Percentiles rank a stretch among this genome's conserved stretches.
phyloP scores from a whole-genome alignment of 495 filamentous ascomycete species.

The Saxophila tyrrhenica region DNA sequence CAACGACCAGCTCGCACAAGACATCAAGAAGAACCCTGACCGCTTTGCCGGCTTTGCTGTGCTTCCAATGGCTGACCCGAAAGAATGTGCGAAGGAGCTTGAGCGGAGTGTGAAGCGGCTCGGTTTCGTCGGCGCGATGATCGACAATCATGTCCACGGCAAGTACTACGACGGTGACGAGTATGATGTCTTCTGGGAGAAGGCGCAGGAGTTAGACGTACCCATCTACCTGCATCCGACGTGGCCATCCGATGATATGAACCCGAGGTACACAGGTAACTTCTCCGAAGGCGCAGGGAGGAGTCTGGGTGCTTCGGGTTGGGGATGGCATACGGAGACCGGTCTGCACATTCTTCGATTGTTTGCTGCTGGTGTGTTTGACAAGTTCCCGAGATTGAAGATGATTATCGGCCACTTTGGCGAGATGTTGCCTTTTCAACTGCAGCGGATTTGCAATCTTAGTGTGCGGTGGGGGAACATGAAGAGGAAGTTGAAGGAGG shows the following conservation, averaged over 20 bases:
- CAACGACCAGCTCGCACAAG: constrained; percentile 44
- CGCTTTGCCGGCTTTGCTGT: constrained; percentile 46
- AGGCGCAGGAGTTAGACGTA: constrained; percentile 41
- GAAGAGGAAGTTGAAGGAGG: constrained; percentile 25
- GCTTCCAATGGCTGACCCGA: constrained; percentile 38
- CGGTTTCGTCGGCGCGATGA: constrained; percentile 45
- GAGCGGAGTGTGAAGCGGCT: constrained; percentile 35
- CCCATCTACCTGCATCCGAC: constrained; percentile 50
- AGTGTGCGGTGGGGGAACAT: constrained; percentile 25
- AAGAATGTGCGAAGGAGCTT: constrained; percentile 38
- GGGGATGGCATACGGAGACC: constrained; percentile 38
- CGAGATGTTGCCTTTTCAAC: constrained; percentile 36
- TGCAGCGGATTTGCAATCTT: constrained; percentile 28
- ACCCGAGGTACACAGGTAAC: constrained; percentile 32
- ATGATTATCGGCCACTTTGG: constrained; percentile 39
- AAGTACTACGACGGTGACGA: constrained; percentile 36
- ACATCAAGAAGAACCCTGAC: constrained; percentile 33
- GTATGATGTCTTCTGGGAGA: constrained; percentile 38
- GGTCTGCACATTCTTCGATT: constrained; percentile 36
- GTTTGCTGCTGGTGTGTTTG: constrained; percentile 38
- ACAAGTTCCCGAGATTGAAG: constrained; percentile 36
- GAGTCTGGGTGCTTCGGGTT: constrained; percentile 32
- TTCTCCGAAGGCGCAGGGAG: constrained; percentile 28
- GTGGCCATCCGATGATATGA: constrained; percentile 29
- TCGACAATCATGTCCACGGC: constrained; percentile 43